Conservation (phyloP, 2,329 filamentous ascomycete genomes). For the Fusarium tricinctum region DNA sequence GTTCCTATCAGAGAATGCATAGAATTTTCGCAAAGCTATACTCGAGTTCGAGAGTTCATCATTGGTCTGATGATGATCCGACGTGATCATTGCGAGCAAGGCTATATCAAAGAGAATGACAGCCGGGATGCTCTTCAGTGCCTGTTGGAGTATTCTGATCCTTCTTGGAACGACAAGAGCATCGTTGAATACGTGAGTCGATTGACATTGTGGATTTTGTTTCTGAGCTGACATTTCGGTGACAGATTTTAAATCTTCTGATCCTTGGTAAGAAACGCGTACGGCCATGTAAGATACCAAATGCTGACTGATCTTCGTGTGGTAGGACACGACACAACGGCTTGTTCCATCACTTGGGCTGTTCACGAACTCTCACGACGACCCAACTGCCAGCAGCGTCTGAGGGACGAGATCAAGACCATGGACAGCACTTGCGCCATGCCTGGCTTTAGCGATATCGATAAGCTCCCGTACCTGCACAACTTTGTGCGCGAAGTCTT, state of each 20-base stretch:
- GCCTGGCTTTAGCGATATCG: conserved; percentile 45
- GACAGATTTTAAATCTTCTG: conserved; percentile 60
- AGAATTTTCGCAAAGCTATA: conserved; percentile 53
- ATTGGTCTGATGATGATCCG: conserved; percentile 32
- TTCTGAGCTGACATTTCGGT: conserved; percentile 47
- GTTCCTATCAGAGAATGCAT: conserved; percentile 55
- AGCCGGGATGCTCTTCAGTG: conserved; percentile 51
- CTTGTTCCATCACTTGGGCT: conserved; percentile 59
- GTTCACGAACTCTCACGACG: conserved; percentile 57
- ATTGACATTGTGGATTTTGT: not conserved
- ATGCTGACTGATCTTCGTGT: not conserved
- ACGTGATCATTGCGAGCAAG: conserved; percentile 13
- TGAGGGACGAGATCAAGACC: conserved; percentile 56
- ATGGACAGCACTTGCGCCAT: conserved; percentile 27
- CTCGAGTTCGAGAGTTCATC: conserved; percentile 51
- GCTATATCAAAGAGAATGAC: not conserved
- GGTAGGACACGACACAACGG: conserved; percentile 60
- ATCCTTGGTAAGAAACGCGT: conserved; percentile 53
- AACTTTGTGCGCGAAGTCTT: conserved; percentile 61
- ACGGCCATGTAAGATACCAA: not conserved
- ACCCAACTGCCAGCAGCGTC: conserved; percentile 55
- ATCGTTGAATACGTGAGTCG: conserved; percentile 50
- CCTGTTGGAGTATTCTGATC: conserved; percentile 52
- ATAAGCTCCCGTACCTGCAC: conserved; percentile 56
- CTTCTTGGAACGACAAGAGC: conserved; percentile 45